Evolutionary conservation across 352 stramenopile species (phyloP).

Genomic region (Globisporangium ultimum): DNA sequence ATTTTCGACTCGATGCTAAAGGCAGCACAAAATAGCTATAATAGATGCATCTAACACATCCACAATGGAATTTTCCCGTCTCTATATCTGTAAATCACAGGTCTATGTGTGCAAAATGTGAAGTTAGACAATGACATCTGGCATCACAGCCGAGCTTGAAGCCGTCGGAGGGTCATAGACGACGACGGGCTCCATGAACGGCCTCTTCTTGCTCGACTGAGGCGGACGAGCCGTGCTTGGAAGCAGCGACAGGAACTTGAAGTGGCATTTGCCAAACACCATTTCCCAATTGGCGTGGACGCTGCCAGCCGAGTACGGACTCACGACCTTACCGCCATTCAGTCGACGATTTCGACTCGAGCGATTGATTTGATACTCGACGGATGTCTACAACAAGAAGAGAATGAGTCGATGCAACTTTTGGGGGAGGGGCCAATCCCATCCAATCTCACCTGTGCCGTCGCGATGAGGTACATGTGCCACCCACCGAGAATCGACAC

Average conservation of each 20-base stretch:
- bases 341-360: conserved; percentile 43
- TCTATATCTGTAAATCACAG: not conserved
- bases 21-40: not conserved
- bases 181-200: not conserved
- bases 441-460: conserved; percentile 50
- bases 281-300: conserved; percentile 77
- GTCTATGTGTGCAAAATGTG: not conserved
- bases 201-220: conserved; percentile 17
- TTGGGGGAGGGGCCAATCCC: no score
- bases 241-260: conserved; percentile 57
- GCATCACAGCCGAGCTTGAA: not conserved
- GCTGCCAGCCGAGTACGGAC: conserved; percentile 58
- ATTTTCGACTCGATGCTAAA: no score
- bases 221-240: conserved; percentile 41
- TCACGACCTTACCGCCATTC: conserved; percentile 48
- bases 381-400: conserved; percentile 50
- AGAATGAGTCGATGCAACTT: not conserved
- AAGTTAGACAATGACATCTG: conserved; percentile 5
- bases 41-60: conserved; percentile 1
- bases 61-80: not conserved
- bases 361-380: conserved; percentile 81
- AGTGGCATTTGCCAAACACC: conserved; percentile 61
- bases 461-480: conserved; percentile 72
- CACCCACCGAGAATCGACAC: conserved; percentile 63
- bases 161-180: conserved; percentile 1